Percentiles rank a stretch among this genome's conserved stretches.
phyloP scores from a whole-genome alignment of 108 stramenopile species.

The Cyclotella baltica region DNA sequence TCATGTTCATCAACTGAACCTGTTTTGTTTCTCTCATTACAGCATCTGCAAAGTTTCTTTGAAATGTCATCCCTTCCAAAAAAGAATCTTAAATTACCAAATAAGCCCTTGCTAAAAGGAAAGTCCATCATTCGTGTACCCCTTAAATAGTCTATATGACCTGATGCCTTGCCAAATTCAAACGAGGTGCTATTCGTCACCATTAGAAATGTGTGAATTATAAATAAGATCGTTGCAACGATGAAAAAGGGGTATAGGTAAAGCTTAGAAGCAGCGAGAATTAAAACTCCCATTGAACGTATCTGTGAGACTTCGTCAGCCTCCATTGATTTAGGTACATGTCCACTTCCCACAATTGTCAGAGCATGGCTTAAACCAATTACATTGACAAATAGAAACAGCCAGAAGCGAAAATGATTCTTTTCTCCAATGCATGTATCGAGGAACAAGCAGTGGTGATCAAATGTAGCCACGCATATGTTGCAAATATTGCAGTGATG shows the following conservation, averaged over 20 bases:
- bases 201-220: slow-evolving; percentile 57
- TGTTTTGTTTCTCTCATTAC: not conserved
- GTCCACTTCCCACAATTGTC: slow-evolving; percentile 44
- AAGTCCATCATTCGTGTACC: slow-evolving; percentile 67
- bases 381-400: slow-evolving; percentile 69
- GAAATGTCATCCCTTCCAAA: slow-evolving; percentile 55
- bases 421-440: slow-evolving; percentile 91
- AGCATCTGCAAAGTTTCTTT: not conserved
- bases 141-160: slow-evolving; percentile 72
- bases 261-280: slow-evolving; percentile 46
- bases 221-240: slow-evolving; percentile 40
- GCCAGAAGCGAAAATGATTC: slow-evolving; percentile 91
- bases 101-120: slow-evolving; percentile 60
- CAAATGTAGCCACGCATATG: slow-evolving; percentile 86
- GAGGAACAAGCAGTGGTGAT: slow-evolving; percentile 89
- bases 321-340: slow-evolving; percentile 22
- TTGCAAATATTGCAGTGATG: slow-evolving; percentile 86
- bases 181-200: slow-evolving; percentile 72
- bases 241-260: slow-evolving; percentile 60
- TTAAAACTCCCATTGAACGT: not conserved
- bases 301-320: slow-evolving; percentile 2
- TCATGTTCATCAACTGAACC: not conserved
- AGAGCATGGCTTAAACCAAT: slow-evolving; percentile 39
- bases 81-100: slow-evolving; percentile 57
- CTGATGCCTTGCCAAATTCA: slow-evolving; percentile 61